Evolutionary conservation across 257 asterid genomes (phyloP), one percentile per base, ranked within the genome.

Genomic region (Forsythia suspensa): DNA sequence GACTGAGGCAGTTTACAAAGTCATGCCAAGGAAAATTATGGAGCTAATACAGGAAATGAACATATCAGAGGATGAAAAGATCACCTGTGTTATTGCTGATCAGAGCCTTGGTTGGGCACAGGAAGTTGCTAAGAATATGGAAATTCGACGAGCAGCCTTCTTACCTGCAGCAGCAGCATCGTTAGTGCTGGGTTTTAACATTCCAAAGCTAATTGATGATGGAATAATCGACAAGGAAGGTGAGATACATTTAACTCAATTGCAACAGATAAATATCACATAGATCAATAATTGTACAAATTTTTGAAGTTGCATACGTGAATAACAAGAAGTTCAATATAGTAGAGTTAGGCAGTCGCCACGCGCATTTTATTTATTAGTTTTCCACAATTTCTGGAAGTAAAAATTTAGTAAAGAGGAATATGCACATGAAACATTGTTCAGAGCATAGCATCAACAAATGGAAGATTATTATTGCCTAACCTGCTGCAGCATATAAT

Each of bases 131-230:
- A 36, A 12, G 65, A 80, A 76, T 51, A 38, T 89, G 86, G 93
- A 89, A 42, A 52, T 90, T 10, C 55, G 84, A 5, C 72, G 87
- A 3, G 97, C 75, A 3, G 89, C 90, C 2, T 92, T 89, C 81
- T 78, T 81, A 81, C 85, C 96, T 2, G 90, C 94, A 18, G 89
- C 93, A 2, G 94, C 91, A 5, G 91, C 94, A 4, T 16, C 72
- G 20, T 73, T 89, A 69, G 85, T 86, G 13, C 44, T 92, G 87
- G 87, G 84, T 21, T 77, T 84, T 16, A 84, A 73, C 57, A 90
- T 90, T 51, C 93, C 92, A 0, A 78, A 79, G 71, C 80, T 92
- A 73, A 86, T 90, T 68, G 79, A 76, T 40, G 89, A 89, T 68
- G 90, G 90, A 11, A 76, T 85, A 5, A 75, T 92, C 55, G 89